These are phyloP conservation scores for Elaeis oleifera DNA, from an alignment of 202 grass and related monocot genomes.

Conservation along the genomic window DNA sequence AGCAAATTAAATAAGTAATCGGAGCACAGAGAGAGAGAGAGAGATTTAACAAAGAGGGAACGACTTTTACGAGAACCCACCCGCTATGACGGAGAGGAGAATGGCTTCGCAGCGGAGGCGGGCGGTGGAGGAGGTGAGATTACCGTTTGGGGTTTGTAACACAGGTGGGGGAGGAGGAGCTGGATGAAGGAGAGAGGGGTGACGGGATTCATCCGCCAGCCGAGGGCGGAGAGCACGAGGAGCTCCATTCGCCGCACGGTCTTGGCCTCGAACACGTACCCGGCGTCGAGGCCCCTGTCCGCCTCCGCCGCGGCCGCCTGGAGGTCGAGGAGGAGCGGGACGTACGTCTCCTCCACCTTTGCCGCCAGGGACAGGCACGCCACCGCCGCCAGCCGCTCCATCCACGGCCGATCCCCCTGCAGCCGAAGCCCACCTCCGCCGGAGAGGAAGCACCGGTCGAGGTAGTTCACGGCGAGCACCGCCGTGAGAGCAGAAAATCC, in stretches of 20 bases:
- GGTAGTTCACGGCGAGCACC: slow-evolving; percentile 56
- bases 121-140: background rate
- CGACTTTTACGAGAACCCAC: slow-evolving; percentile 30
- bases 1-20: too few species aligned
- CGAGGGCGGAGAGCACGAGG: slow-evolving; percentile 2
- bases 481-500: slow-evolving; percentile 68
- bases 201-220: slow-evolving; percentile 13
- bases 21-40: background rate
- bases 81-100: slow-evolving; percentile 49
- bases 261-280: slow-evolving; percentile 8
- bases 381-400: slow-evolving; percentile 54
- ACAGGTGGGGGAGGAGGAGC: slow-evolving; percentile 6
- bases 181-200: slow-evolving; percentile 14
- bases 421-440: slow-evolving; percentile 35
- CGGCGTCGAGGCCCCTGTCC: background rate
- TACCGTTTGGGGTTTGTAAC: slow-evolving; percentile 1
- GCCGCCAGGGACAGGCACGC: slow-evolving; percentile 71
- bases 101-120: slow-evolving; percentile 37
- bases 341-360: slow-evolving; percentile 83
- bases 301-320: slow-evolving; percentile 30
- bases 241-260: slow-evolving; percentile 12
- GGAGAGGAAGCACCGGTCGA: slow-evolving; percentile 71
- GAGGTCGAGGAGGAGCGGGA: slow-evolving; percentile 57
- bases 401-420: slow-evolving; percentile 48
- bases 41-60: too few species aligned